Conservation (phyloP, 2,329 filamentous ascomycete species). For the Ceratocystis lukuohia region DNA sequence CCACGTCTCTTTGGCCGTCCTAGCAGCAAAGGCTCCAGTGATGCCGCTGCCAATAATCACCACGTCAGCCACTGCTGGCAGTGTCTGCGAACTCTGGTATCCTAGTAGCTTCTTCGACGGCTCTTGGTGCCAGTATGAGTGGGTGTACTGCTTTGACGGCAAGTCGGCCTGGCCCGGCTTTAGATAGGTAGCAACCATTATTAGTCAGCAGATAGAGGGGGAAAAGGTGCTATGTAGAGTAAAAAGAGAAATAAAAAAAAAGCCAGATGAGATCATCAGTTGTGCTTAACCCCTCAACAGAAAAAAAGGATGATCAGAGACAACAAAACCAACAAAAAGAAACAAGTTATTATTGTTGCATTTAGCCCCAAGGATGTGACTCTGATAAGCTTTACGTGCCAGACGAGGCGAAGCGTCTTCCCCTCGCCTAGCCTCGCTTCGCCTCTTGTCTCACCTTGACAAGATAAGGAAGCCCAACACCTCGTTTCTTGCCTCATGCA, state of each 20-base stretch:
- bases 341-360: not conserved
- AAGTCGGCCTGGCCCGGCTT: conserved; percentile 35
- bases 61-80: conserved; percentile 52
- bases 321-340: not conserved
- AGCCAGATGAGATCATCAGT: no score
- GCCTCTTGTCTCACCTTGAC: no score
- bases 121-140: conserved; percentile 61
- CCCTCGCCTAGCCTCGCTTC: no score
- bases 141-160: conserved; percentile 46
- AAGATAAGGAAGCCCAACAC: no score
- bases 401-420: not conserved
- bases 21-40: conserved; percentile 58
- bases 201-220: not conserved
- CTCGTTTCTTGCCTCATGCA: no score
- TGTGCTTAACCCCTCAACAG: no score
- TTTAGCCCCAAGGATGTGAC: not conserved
- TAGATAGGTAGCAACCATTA: not conserved
- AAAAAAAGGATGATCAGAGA: not conserved
- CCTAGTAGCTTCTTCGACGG: conserved; percentile 50
- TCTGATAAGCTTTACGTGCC: not conserved
- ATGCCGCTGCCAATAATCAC: conserved; percentile 65
- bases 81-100: conserved; percentile 50
- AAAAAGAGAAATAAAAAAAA: not conserved
- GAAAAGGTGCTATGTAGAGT: not conserved
- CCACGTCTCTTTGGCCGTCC: conserved; percentile 40